Conservation (phyloP, 1,284 basidiomycete species). For the Amylostereum areolatum region DNA sequence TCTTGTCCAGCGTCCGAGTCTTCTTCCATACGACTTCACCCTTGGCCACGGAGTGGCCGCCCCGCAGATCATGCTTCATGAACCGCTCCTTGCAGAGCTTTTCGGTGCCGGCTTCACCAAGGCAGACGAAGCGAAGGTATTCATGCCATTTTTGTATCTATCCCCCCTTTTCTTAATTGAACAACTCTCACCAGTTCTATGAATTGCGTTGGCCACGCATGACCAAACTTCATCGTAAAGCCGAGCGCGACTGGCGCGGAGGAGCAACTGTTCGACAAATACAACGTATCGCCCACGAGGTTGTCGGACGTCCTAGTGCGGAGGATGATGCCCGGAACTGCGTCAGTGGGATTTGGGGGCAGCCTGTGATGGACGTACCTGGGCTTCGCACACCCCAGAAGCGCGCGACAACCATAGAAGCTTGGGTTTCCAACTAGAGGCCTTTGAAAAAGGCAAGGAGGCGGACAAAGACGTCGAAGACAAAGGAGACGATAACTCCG, state of each 20-base stretch:
- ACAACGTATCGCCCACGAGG: constrained; percentile 43
- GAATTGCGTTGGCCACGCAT: constrained; percentile 80
- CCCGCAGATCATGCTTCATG: constrained; percentile 54
- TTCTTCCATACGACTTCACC: constrained; percentile 49
- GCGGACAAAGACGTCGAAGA: constrained; percentile 33
- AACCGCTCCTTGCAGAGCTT: constrained; percentile 67
- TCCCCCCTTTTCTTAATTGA: neutral
- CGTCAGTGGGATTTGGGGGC: neutral
- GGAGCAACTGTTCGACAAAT: constrained; percentile 41
- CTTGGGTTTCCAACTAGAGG: neutral
- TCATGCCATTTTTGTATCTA: constrained; percentile 13
- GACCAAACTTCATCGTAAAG: constrained; percentile 53
- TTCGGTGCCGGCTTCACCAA: constrained; percentile 81
- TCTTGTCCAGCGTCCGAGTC: neutral
- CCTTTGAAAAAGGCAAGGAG: no score
- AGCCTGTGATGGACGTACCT: neutral
- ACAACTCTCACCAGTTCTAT: constrained; percentile 58
- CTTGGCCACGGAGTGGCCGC: constrained; percentile 40
- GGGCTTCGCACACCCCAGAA: neutral
- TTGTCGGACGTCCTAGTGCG: constrained; percentile 34
- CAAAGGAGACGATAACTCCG: constrained; percentile 23
- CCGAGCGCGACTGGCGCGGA: constrained; percentile 60
- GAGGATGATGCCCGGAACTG: neutral
- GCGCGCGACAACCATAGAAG: neutral
- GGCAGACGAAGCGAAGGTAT: constrained; percentile 46